Percentiles rank a stretch among this genome's conserved stretches.
phyloP scores from a whole-genome alignment of 2,329 filamentous ascomycete species.

The Orbilia blumenaviensis region DNA sequence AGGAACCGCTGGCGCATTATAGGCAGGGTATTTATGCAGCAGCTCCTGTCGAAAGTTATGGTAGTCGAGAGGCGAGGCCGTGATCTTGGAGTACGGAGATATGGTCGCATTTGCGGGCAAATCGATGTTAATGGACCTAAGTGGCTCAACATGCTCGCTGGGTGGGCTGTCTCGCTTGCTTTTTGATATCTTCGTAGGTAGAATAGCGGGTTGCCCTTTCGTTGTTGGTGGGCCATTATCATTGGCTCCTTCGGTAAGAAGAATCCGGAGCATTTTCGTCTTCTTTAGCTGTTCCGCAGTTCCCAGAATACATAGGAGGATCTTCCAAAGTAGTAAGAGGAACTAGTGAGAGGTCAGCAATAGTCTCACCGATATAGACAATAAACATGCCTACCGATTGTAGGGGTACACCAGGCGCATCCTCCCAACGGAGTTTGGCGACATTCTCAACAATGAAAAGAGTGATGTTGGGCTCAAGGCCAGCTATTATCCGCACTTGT shows the following conservation, averaged over 20 bases:
- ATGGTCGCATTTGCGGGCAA: constrained; percentile 62
- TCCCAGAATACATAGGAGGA: constrained; percentile 40
- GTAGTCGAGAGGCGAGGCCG: constrained; percentile 93
- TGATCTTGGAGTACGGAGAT: constrained; percentile 77
- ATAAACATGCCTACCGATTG: constrained; percentile 18
- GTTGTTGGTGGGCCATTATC: constrained; percentile 71
- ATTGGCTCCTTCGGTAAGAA: constrained; percentile 88
- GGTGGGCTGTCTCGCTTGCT: constrained; percentile 17
- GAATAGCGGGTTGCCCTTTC: constrained; percentile 38
- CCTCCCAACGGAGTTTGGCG: constrained; percentile 61
- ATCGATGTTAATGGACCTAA: constrained; percentile 70
- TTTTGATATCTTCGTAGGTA: constrained; percentile 72
- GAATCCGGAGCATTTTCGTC: constrained; percentile 54
- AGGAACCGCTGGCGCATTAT: constrained; percentile 84
- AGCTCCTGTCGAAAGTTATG: constrained; percentile 96
- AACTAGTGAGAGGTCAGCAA: constrained; percentile 64
- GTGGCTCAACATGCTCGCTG: constrained; percentile 71
- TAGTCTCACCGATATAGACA: not conserved
- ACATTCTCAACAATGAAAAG: constrained; percentile 60
- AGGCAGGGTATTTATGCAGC: constrained; percentile 95
- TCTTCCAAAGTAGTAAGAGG: constrained; percentile 72
- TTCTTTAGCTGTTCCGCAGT: constrained; percentile 43
- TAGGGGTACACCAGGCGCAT: constrained; percentile 55
- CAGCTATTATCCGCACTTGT: not conserved
- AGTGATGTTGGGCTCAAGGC: constrained; percentile 61